Conservation (phyloP, 345 rosid species). For the Aurinia saxatilis region DNA sequence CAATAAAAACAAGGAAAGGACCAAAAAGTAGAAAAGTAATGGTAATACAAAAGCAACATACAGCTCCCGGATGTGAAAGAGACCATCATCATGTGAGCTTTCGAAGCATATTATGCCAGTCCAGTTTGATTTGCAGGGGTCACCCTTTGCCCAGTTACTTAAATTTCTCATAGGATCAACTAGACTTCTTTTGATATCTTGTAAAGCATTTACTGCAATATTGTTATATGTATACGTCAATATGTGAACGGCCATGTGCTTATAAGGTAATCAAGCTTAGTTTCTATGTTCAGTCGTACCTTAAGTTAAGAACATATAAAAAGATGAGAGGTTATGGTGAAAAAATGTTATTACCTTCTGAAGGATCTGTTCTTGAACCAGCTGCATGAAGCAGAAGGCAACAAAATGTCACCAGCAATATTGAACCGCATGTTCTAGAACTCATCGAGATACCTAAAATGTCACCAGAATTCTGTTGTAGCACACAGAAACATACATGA, state of each 20-base stretch:
- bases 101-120: conserved; percentile 49
- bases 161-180: conserved; percentile 52
- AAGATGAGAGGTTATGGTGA: neutral
- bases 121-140: conserved; percentile 78
- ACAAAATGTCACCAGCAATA: conserved; percentile 30
- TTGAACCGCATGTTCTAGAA: conserved; percentile 18
- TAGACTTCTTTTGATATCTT: conserved; percentile 38
- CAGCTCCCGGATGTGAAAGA: conserved; percentile 59
- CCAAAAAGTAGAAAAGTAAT: neutral
- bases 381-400: conserved; percentile 28
- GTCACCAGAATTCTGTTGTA: neutral
- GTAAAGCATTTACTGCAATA: conserved; percentile 55
- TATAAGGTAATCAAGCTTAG: neutral
- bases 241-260: neutral
- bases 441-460: conserved; percentile 14
- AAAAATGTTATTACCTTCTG: conserved; percentile 47
- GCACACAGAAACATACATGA: conserved; percentile 4
- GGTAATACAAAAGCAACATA: conserved; percentile 32
- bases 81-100: conserved; percentile 34
- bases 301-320: neutral
- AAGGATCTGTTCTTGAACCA: conserved; percentile 39
- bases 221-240: neutral
- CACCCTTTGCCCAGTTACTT: conserved; percentile 62
- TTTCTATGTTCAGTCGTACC: neutral
- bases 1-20: neutral